phyloP scores from a whole-genome alignment of 1,139 yeast species.

The Arxiozyma heterogenica region DNA sequence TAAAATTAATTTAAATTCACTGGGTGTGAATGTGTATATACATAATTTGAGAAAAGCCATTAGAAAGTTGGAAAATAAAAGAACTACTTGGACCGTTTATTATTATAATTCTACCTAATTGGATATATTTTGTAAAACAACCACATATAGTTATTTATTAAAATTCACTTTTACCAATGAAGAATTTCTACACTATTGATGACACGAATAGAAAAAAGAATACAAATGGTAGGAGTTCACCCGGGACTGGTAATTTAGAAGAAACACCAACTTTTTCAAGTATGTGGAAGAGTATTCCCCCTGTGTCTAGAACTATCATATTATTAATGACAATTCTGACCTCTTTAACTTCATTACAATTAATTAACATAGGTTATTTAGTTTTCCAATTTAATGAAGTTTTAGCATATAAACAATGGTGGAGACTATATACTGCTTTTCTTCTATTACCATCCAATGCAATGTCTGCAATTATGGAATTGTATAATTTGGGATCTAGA shows the following conservation, averaged over 20 bases:
- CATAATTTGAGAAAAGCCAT: too few species aligned
- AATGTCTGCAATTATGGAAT: constrained; percentile 22
- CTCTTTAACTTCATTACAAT: neutral
- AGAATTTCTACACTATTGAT: constrained; percentile 8
- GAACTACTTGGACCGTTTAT: neutral
- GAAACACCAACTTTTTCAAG: neutral
- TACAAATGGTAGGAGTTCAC: neutral
- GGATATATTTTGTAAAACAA: neutral
- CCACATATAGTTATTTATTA: neutral
- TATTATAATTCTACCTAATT: neutral
- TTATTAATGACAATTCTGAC: constrained; percentile 6
- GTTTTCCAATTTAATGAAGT: constrained; percentile 14
- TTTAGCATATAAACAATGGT: constrained; percentile 16
- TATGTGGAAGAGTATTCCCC: constrained; percentile 15
- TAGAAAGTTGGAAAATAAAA: neutral
- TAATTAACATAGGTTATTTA: constrained; percentile 7
- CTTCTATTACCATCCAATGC: constrained; percentile 19
- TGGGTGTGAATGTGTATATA: neutral
- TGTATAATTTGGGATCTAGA: constrained; percentile 23
- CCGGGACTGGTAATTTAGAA: neutral
- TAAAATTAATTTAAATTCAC: too few species aligned
- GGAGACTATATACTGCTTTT: constrained; percentile 25
- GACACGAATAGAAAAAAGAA: neutral
- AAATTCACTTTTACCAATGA: neutral
- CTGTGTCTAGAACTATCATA: constrained; percentile 16